Percentiles rank a stretch among this genome's conserved stretches.
Evolutionary conservation across 768 basidiomycete species (phyloP).

Genomic region (Tulasnella sp.): DNA sequence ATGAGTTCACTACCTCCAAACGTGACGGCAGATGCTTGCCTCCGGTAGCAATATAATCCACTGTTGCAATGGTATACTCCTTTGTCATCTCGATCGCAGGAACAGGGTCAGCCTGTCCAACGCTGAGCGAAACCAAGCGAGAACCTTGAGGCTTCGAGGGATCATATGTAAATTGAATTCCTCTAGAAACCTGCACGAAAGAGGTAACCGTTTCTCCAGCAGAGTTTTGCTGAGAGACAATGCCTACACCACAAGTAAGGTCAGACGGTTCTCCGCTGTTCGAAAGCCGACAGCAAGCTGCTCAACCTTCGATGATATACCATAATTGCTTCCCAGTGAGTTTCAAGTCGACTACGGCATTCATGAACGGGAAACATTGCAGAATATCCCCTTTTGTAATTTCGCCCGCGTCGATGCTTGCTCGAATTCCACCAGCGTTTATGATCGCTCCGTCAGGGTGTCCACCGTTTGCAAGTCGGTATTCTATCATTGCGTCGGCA

Average conservation of each 20-base stretch:
- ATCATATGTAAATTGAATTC: slow-evolving; percentile 34
- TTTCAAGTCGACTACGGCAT: slow-evolving; percentile 41
- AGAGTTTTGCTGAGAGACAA: slow-evolving; percentile 12
- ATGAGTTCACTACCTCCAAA: slow-evolving; percentile 19
- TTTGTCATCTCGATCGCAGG: slow-evolving; percentile 28
- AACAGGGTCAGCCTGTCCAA: slow-evolving; percentile 23
- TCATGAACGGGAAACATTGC: slow-evolving; percentile 46
- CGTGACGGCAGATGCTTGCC: slow-evolving; percentile 28
- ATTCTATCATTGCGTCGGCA: slow-evolving; percentile 44
- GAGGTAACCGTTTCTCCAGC: slow-evolving; percentile 37
- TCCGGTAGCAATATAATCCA: slow-evolving; percentile 34
- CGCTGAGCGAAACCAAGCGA: slow-evolving; percentile 31
- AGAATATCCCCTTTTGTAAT: slow-evolving; percentile 39
- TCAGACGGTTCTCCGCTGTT: neutral
- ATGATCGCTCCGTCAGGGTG: slow-evolving; percentile 39
- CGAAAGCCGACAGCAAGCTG: slow-evolving; percentile 24
- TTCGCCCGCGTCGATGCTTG: slow-evolving; percentile 41
- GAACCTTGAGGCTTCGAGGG: slow-evolving; percentile 30
- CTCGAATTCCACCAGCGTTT: slow-evolving; percentile 45
- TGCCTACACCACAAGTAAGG: slow-evolving; percentile 3
- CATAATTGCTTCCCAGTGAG: slow-evolving; percentile 44
- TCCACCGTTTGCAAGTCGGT: slow-evolving; percentile 34
- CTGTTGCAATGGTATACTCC: slow-evolving; percentile 32
- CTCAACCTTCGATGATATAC: slow-evolving; percentile 44
- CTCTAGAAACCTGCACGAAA: slow-evolving; percentile 44